A percentile compares a stretch with the other conserved stretches of the same genome.
phyloP scores from a whole-genome alignment of 352 stramenopile species.

The Globisporangium paddicum region DNA sequence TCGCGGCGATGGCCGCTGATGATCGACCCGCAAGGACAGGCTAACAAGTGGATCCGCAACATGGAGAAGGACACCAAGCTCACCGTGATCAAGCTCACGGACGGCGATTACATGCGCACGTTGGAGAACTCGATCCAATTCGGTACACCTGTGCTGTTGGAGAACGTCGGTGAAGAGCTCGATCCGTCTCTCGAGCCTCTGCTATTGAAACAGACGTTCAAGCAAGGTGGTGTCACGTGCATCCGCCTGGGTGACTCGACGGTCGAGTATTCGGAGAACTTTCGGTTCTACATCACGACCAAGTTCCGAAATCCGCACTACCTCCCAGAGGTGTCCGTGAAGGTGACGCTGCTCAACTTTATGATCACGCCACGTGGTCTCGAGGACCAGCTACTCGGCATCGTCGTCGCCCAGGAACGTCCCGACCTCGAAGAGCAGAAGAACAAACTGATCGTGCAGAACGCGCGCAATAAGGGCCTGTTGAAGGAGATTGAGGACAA shows the following conservation, averaged over 20 bases:
- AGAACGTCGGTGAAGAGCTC: conserved; percentile 92
- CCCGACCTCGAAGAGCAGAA: conserved; percentile 92
- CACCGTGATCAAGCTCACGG: conserved; percentile 93
- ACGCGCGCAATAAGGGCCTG: conserved; percentile 87
- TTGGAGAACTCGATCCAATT: conserved; percentile 93
- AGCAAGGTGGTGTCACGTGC: conserved; percentile 88
- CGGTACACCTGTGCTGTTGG: conserved; percentile 87
- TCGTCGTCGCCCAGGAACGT: conserved; percentile 91
- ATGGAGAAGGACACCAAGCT: conserved; percentile 91
- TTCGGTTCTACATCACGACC: conserved; percentile 94
- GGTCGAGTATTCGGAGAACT: conserved; percentile 90
- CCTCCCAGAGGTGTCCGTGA: conserved; percentile 90
- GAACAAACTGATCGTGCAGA: conserved; percentile 91
- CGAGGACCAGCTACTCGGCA: conserved; percentile 90
- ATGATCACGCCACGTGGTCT: conserved; percentile 94
- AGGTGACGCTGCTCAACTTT: conserved; percentile 94
- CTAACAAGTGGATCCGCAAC: conserved; percentile 95
- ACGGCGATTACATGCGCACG: conserved; percentile 91
- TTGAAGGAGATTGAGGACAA: conserved; percentile 95
- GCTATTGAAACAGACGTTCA: conserved; percentile 94
- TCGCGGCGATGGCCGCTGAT: conserved; percentile 92
- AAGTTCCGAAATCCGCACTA: conserved; percentile 94
- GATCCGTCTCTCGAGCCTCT: conserved; percentile 91
- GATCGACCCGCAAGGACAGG: conserved; percentile 94
- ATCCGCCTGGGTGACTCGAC: conserved; percentile 92